Conservation (phyloP, 306 rosid genomes). For the Trichosanthes truncata region DNA sequence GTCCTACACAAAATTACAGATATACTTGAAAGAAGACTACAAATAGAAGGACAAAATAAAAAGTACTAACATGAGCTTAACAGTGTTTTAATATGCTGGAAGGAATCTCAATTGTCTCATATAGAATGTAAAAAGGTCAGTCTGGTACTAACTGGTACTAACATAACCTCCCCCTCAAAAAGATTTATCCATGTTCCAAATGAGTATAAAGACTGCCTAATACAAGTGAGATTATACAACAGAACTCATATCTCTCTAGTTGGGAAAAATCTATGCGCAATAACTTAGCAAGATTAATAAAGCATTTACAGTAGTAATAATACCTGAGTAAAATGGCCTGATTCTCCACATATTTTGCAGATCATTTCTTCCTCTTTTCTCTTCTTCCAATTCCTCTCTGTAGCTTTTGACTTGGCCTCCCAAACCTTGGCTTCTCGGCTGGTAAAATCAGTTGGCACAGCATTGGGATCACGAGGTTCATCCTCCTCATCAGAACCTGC, state of each 20-base stretch:
- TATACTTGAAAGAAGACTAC: constrained; percentile 2
- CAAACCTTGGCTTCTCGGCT: constrained; percentile 99
- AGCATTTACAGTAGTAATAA: background rate
- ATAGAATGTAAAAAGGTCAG: background rate
- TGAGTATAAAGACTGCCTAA: background rate
- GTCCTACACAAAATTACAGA: background rate
- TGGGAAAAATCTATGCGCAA: background rate
- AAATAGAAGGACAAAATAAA: background rate
- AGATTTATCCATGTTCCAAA: background rate
- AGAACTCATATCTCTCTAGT: background rate
- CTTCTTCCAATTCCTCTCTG: constrained; percentile 98
- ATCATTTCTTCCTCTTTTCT: constrained; percentile 98
- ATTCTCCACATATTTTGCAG: constrained; percentile 90
- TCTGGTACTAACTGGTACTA: background rate
- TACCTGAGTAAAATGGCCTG: constrained; percentile 99
- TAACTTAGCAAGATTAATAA: background rate
- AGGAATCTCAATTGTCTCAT: background rate
- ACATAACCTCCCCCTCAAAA: background rate
- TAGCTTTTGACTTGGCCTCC: constrained; percentile 99
- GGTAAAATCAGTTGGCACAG: constrained; percentile 93
- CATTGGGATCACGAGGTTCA: constrained; percentile 80
- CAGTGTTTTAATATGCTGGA: background rate
- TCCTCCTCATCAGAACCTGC: constrained; percentile 81
- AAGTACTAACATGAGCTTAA: background rate
- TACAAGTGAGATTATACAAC: background rate